Conservation (phyloP, 2,329 filamentous ascomycete genomes). For the Paecilomyces sp. region DNA sequence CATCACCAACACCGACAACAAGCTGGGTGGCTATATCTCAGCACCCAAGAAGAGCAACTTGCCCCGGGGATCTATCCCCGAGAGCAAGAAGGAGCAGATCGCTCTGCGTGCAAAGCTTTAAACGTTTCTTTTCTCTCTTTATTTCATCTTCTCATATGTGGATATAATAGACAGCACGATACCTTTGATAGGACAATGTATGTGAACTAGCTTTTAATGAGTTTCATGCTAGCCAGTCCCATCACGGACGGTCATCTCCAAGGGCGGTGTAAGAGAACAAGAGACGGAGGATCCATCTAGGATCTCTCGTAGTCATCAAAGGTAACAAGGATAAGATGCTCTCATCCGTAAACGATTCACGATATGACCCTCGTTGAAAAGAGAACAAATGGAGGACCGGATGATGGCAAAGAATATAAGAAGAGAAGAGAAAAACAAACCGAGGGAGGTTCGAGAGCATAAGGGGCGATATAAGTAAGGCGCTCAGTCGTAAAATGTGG, state of each 20-base stretch:
- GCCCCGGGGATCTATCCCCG: neutral
- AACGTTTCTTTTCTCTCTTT: neutral
- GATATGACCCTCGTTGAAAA: neutral
- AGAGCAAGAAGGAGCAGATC: neutral
- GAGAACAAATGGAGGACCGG: neutral
- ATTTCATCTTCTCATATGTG: neutral
- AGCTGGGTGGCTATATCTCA: conserved; percentile 48
- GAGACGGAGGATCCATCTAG: neutral
- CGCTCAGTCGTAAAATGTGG: neutral
- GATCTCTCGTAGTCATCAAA: neutral
- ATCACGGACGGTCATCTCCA: neutral
- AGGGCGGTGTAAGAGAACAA: neutral
- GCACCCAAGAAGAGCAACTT: conserved; percentile 51
- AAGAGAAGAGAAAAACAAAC: neutral
- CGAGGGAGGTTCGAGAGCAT: neutral
- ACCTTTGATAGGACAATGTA: neutral
- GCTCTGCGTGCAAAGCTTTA: neutral
- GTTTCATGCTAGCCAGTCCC: neutral
- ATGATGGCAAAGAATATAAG: neutral
- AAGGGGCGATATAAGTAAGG: neutral
- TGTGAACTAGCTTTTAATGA: neutral
- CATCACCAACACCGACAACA: conserved; percentile 52
- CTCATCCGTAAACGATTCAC: neutral
- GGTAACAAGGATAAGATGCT: neutral
- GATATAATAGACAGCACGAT: neutral